Base-by-base conservation (phyloP, 1,284 basidiomycete genomes). In the Pulchroboletus neoregius region DNA sequence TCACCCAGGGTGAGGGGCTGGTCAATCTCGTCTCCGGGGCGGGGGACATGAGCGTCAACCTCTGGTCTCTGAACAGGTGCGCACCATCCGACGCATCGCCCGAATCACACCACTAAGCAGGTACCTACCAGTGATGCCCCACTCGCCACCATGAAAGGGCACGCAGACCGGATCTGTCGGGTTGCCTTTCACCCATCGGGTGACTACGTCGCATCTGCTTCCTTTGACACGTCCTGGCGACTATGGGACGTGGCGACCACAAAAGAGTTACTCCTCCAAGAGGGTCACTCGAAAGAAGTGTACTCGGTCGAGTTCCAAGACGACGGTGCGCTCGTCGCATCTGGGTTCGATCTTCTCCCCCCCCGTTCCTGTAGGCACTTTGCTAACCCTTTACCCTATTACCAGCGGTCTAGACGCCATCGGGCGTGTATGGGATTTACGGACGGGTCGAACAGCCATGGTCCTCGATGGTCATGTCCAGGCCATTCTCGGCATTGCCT, bases 201-300 rank as follows among this genome's bases (percentile, higher is more conserved):
- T 1, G 70, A 84, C 38, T 97, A 95, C 62, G 79, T 97, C 11
- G 95, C 89, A 1, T 94, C 92, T 51, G 94, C 95, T 0, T 92
- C 92, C 49, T 99, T 95, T 58, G 96, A 99, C 67, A 96, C 92
- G 4, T 93, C 95, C n/a, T 99, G 96, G 95, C 75, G 96, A 32
- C 68, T 99, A 39, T 99, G 96, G 96, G 94, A 99, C 65, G 85
- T 93, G 2, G 74, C 77, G 37, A 89, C 82, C 1, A 72, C 82
- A 2, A 80, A 84, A 60, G 94, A 97, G 60, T 68, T 99, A 3
- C 71, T 96, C 16, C 68, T 93, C 2, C 96, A 99, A 68, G 95
- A 99, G 66, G 96, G 96, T 0, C 96, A 99, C 63, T 94, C 93
- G 13, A 94, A 94, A 64, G 94, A 96, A 65, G 94, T 99, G 0